These are phyloP conservation scores for Macrophomina tecta DNA, from an alignment of 2,329 filamentous ascomycete genomes.

Conservation along the genomic window DNA sequence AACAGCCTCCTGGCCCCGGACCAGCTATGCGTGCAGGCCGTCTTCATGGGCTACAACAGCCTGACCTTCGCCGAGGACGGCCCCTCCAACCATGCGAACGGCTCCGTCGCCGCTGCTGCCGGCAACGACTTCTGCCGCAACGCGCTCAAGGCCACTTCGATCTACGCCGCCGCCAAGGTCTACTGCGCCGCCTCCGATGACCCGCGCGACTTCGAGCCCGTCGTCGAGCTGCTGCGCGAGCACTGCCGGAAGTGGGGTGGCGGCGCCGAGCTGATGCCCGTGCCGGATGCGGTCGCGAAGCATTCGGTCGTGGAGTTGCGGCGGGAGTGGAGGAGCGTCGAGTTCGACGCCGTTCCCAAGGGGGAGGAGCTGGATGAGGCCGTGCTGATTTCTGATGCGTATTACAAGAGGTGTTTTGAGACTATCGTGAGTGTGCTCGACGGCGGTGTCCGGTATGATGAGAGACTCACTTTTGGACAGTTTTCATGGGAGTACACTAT, in stretches of 20 bases:
- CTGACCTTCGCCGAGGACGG: constrained; percentile 8
- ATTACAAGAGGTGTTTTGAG: constrained; percentile 8
- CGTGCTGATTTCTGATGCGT: constrained; percentile 7
- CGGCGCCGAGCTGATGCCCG: background rate
- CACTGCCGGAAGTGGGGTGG: constrained; percentile 13
- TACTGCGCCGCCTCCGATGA: constrained; percentile 10
- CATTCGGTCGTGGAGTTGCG: constrained; percentile 4
- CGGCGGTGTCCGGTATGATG: background rate
- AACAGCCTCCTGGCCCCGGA: constrained; percentile 11
- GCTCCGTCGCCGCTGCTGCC: background rate
- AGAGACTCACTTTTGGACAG: background rate
- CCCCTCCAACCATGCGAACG: no score
- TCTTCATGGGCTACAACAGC: constrained; percentile 16
- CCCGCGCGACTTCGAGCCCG: background rate
- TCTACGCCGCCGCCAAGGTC: constrained; percentile 12
- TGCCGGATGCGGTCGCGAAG: background rate
- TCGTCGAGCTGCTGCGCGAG: constrained; percentile 3
- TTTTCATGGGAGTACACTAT: constrained; percentile 22
- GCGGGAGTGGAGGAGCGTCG: background rate
- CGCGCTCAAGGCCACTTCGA: background rate
- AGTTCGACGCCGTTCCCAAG: background rate
- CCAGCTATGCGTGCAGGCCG: constrained; percentile 13
- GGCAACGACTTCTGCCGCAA: constrained; percentile 10
- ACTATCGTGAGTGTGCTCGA: background rate
- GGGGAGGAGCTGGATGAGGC: constrained; percentile 4